Conservation (phyloP, 306 rosid genomes). For the Albizia julibrissin region DNA sequence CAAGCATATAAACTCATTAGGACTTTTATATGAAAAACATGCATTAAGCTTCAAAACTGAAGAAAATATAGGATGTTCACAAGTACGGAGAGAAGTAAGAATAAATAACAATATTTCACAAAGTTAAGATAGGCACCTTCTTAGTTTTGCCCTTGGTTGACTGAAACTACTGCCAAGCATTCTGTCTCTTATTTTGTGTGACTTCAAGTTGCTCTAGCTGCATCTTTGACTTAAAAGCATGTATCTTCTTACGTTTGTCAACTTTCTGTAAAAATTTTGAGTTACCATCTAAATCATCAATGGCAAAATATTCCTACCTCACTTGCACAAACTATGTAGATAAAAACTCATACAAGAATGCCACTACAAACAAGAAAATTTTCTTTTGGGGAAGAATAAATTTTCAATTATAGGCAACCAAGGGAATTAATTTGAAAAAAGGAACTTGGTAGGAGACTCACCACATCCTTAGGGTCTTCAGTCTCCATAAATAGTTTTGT, state of each 20-base stretch:
- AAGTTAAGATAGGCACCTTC: slow-evolving; percentile 59
- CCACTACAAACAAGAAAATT: background rate
- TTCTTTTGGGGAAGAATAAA: background rate
- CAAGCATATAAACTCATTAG: background rate
- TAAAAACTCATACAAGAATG: slow-evolving; percentile 10
- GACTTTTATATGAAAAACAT: slow-evolving; percentile 1
- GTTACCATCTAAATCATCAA: slow-evolving; percentile 34
- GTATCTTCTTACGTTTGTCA: slow-evolving; percentile 91
- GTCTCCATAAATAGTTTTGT: slow-evolving; percentile 92
- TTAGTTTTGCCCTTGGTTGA: slow-evolving; percentile 90
- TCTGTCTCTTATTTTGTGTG: too few relatives aligned
- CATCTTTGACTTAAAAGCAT: slow-evolving; percentile 94
- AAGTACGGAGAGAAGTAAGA: background rate
- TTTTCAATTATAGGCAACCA: background rate
- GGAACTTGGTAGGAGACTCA: slow-evolving; percentile 38
- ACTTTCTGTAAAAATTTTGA: slow-evolving; percentile 63
- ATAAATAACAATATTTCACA: background rate
- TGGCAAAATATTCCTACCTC: background rate
- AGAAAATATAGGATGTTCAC: background rate
- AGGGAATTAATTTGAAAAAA: background rate
- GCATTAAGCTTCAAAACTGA: background rate
- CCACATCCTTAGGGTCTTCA: slow-evolving; percentile 97
- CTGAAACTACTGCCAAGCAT: slow-evolving; percentile 99
- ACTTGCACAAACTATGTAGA: background rate
- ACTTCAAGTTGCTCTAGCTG: slow-evolving; percentile 95